Conservation (phyloP, 129 eudicot species). For the Apium graveolens region DNA sequence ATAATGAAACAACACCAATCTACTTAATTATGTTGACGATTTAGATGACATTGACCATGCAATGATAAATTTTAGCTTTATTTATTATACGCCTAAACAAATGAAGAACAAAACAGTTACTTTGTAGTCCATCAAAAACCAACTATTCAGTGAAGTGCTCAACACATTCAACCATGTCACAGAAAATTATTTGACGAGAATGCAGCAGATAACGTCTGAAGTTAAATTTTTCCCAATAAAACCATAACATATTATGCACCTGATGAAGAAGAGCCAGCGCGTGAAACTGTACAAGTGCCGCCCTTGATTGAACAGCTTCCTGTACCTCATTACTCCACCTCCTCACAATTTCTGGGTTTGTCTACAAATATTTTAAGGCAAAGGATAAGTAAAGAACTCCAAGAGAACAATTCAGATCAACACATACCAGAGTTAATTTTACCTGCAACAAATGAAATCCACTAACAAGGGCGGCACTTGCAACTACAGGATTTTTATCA, state of each 20-base stretch:
- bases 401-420: conserved; percentile 62
- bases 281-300: conserved; percentile 94
- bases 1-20: neutral
- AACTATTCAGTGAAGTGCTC: neutral
- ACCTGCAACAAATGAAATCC: conserved; percentile 98
- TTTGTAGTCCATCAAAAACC: neutral
- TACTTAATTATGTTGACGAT: neutral
- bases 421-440: conserved; percentile 23
- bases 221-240: neutral
- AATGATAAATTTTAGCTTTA: neutral
- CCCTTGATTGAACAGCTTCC: conserved; percentile 92
- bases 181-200: neutral
- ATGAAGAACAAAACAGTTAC: neutral
- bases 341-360: conserved; percentile 79
- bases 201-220: neutral
- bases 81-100: neutral
- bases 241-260: conserved; percentile 35
- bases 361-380: conserved; percentile 27
- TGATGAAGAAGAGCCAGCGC: conserved; percentile 89
- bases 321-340: conserved; percentile 98
- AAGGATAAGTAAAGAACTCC: neutral
- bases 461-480: conserved; percentile 96
- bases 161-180: neutral
- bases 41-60: neutral
- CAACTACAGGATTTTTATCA: conserved; percentile 95